Conservation (phyloP, 2,329 filamentous ascomycete genomes). For the Periconia digitata region DNA sequence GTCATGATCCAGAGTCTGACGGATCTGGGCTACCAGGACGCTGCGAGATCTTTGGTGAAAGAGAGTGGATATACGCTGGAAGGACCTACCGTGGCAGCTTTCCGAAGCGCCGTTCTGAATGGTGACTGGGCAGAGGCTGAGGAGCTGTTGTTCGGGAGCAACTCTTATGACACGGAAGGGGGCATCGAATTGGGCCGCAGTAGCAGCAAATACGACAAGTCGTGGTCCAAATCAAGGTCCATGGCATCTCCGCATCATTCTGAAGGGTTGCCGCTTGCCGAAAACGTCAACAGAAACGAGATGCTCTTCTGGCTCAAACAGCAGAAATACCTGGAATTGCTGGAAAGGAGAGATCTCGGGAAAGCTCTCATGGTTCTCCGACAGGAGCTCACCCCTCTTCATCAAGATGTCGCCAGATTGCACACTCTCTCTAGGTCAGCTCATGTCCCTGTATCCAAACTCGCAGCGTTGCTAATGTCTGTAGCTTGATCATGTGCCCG, state of each 20-base stretch:
- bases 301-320: constrained; percentile 89
- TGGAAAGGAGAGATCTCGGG: constrained; percentile 74
- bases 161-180: constrained; percentile 48
- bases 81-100: constrained; percentile 80
- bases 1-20: constrained; percentile 88
- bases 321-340: constrained; percentile 90
- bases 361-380: constrained; percentile 81
- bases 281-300: constrained; percentile 71
- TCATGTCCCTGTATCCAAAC: too few relatives aligned
- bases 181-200: constrained; percentile 39
- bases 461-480: constrained; percentile 20
- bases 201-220: constrained; percentile 32
- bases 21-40: constrained; percentile 81
- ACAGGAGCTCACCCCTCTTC: constrained; percentile 82
- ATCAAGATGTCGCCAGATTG: constrained; percentile 74
- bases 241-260: constrained; percentile 38
- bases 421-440: constrained; percentile 77
- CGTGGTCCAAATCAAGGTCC: constrained; percentile 33
- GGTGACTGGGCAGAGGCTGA: constrained; percentile 89
- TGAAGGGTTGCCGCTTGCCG: constrained; percentile 69
- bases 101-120: constrained; percentile 75
- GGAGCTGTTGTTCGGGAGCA: constrained; percentile 66
- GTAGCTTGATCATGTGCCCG: constrained; percentile 83
- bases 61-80: constrained; percentile 90
- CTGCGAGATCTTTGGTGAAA: constrained; percentile 72